A percentile compares a stretch with the other conserved stretches of the same genome.
Evolutionary conservation across 1,139 yeast genomes (phyloP).

Genomic region (Lodderomyces jiufengensis): DNA sequence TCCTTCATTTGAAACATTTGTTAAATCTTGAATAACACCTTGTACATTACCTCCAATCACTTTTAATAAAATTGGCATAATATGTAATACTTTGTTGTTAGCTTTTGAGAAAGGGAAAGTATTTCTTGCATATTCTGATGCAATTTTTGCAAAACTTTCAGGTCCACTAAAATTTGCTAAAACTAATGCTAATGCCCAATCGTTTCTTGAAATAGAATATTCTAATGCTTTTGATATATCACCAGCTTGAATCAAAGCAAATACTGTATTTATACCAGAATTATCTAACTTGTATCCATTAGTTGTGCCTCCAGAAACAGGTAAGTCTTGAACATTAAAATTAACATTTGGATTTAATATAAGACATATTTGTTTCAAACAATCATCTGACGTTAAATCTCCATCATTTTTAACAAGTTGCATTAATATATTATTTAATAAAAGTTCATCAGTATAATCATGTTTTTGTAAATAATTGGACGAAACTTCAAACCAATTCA

Average conservation of each 20-base stretch:
- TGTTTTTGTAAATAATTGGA: conserved; percentile 11
- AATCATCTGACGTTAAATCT: conserved; percentile 24
- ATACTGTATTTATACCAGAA: conserved; percentile 33
- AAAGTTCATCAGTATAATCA: conserved; percentile 21
- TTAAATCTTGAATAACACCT: conserved; percentile 49
- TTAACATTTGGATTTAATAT: conserved; percentile 36
- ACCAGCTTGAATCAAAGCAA: conserved; percentile 54
- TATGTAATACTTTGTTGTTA: conserved; percentile 44
- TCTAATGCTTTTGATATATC: conserved; percentile 64
- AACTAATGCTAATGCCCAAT: conserved; percentile 76
- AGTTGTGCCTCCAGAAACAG: conserved; percentile 18
- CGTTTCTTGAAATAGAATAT: conserved; percentile 57
- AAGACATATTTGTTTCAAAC: conserved; percentile 25
- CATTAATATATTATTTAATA: conserved; percentile 30
- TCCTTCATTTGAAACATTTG: conserved; percentile 35
- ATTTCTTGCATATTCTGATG: conserved; percentile 40
- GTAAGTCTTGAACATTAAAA: conserved; percentile 16
- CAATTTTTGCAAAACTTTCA: conserved; percentile 57
- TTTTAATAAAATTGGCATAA: conserved; percentile 61
- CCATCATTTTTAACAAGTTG: conserved; percentile 29
- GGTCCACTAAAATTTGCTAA: conserved; percentile 66
- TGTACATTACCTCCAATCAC: conserved; percentile 62
- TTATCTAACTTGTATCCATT: conserved; percentile 37
- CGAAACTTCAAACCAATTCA: conserved; percentile 51
- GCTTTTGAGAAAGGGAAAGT: conserved; percentile 38